Evolutionary conservation across 1,284 basidiomycete genomes (phyloP).

Genomic region (Amylostereum chailletii): DNA sequence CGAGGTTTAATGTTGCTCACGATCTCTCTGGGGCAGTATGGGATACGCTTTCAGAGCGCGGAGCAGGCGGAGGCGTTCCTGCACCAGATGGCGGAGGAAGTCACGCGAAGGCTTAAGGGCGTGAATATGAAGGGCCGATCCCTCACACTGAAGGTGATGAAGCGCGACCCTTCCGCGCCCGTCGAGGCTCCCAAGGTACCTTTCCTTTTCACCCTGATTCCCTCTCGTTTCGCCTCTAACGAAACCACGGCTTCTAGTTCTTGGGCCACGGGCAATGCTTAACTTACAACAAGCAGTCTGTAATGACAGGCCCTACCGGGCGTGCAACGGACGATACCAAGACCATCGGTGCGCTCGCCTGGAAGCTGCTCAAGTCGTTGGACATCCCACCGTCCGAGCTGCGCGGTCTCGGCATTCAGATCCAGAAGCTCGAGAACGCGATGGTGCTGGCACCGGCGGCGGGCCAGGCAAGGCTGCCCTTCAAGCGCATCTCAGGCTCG

Average conservation of each 20-base stretch:
- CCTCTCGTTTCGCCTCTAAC: conserved; percentile 2
- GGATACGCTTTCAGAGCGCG: conserved; percentile 83
- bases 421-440: conserved; percentile 76
- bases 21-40: conserved; percentile 53
- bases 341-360: conserved; percentile 72
- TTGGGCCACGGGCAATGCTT: conserved; percentile 90
- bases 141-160: conserved; percentile 85
- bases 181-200: conserved; percentile 86
- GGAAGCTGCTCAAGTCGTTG: conserved; percentile 68
- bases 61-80: conserved; percentile 79
- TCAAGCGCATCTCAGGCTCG: conserved; percentile 28
- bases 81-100: conserved; percentile 66
- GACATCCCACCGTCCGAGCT: conserved; percentile 79
- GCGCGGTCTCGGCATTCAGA: conserved; percentile 88
- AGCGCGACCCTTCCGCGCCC: conserved; percentile 79
- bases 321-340: conserved; percentile 66
- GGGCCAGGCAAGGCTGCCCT: conserved; percentile 49
- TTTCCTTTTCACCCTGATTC: not conserved
- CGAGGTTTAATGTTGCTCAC: conserved; percentile 4
- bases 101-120: conserved; percentile 60
- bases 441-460: conserved; percentile 18
- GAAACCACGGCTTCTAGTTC: conserved; percentile 45
- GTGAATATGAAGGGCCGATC: conserved; percentile 63
- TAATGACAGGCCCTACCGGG: conserved; percentile 51
- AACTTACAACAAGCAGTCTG: conserved; percentile 67